Base-by-base conservation (phyloP, 1,139 yeast species). In the Pichia sp. region DNA sequence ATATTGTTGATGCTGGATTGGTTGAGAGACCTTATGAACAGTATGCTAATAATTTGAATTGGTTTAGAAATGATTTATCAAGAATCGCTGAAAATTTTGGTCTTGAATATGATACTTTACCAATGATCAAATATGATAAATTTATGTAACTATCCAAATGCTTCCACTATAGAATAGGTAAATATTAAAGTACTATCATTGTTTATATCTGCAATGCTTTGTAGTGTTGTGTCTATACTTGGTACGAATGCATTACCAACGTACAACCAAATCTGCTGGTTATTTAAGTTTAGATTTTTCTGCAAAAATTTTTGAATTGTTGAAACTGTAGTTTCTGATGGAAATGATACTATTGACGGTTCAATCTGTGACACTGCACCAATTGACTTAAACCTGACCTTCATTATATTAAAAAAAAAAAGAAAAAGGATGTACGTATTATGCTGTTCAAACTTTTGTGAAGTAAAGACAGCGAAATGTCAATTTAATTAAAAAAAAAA, bases 171-270 rank as follows among this genome's bases (percentile, higher is more conserved):
- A 1, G 56, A 53, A 38, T 53, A 53, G 2, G 53, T 44, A 7
- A 53, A 44, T 1, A 52, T 42, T 4, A 53, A 26, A 7, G 36
- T 29, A 7, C 44, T 41, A 8, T 44, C 40, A 23, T 42, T n/a
- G 36, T 29, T 15, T 43, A 34, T 16, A 45, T 39, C 36, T 36
- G 4, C 18, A 39, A 40, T 16, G 42, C 48, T 32, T 16, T 35
- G 40, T 35, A 52, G n/a, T 18, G 44, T 24, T 25, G 34, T 30
- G 16, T 36, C 46, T 22, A 39, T 0, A 80, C 82, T 38, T 1
- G 86, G 85, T 53, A 74, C 76, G 54, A 80, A 79, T 16, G 83
- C 77, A 59, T 75, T 80, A 54, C 77, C 82, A 11, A 81, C 67
- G 56, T 81, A 81, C 49, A 72, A 68, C 51, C 65, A 68, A 9